Evolutionary conservation across 768 basidiomycete genomes (phyloP).

Genomic region (Sporobolomyces roseus): DNA sequence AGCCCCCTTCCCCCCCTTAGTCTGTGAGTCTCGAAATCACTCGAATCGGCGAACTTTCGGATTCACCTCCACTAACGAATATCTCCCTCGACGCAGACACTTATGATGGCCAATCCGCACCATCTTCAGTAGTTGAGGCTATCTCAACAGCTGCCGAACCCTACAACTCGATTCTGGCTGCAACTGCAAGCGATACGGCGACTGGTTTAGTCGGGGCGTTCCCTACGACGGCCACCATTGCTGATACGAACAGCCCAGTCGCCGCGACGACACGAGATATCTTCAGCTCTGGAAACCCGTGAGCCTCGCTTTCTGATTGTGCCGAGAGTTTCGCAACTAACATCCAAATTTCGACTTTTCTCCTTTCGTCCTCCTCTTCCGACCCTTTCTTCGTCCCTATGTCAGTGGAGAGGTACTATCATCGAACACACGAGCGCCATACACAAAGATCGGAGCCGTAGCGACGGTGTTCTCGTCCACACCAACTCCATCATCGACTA

Average conservation of each 20-base stretch:
- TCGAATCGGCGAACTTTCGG: not conserved
- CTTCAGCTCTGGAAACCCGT: constrained; percentile 15
- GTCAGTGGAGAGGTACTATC: constrained; percentile 24
- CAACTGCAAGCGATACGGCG: constrained; percentile 19
- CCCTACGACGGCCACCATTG: constrained; percentile 25
- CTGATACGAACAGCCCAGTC: constrained; percentile 12
- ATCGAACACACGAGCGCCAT: constrained; percentile 15
- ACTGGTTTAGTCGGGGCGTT: constrained; percentile 17
- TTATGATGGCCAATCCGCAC: constrained; percentile 25
- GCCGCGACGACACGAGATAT: not conserved
- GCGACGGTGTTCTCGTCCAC: constrained; percentile 9
- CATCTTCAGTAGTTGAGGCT: constrained; percentile 11
- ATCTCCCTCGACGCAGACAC: not conserved
- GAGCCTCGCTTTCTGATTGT: not conserved
- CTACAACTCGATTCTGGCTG: not conserved
- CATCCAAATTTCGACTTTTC: not conserved
- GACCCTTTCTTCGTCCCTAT: no score
- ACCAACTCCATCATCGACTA: not conserved
- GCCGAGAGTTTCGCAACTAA: not conserved
- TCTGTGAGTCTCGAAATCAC: constrained; percentile 9
- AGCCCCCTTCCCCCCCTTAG: constrained; percentile 7
- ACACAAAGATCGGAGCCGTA: constrained; percentile 25
- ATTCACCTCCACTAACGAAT: not conserved
- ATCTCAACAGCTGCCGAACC: constrained; percentile 27
- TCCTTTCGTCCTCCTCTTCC: no score